A percentile compares a stretch with the other conserved stretches of the same genome.
These are phyloP conservation scores for Eimeria acervulina DNA, from an alignment of 169 alveolate genomes.

Conservation along the genomic window DNA sequence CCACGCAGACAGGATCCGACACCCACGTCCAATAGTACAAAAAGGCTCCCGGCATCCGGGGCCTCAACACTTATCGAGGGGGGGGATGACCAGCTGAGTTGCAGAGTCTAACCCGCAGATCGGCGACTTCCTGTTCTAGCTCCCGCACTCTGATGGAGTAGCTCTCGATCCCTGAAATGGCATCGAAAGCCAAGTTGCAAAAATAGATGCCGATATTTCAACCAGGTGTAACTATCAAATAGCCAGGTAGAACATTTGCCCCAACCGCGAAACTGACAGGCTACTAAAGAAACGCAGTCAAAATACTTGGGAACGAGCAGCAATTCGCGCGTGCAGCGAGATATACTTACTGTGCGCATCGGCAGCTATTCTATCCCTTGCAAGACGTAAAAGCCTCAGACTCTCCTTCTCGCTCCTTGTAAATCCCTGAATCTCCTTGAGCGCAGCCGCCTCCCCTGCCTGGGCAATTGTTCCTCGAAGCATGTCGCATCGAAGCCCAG, in stretches of 20 bases:
- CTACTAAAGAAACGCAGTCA: not conserved
- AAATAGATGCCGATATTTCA: not conserved
- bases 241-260: not conserved
- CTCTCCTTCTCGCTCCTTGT: constrained; percentile 87
- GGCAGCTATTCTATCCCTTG: constrained; percentile 88
- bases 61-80: not conserved
- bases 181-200: not conserved
- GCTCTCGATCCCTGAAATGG: constrained; percentile 75
- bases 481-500: constrained; percentile 82
- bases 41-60: not conserved
- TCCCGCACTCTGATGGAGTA: constrained; percentile 72
- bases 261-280: not conserved
- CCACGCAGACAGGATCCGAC: not conserved
- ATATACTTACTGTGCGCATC: constrained; percentile 85
- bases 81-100: not conserved
- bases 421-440: constrained; percentile 79
- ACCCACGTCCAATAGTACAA: not conserved
- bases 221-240: not conserved
- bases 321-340: not conserved
- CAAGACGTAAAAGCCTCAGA: constrained; percentile 85
- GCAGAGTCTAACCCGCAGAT: constrained; percentile 82
- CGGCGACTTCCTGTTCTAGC: constrained; percentile 80
- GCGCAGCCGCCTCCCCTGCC: constrained; percentile 82
- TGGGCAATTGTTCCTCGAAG: constrained; percentile 81
- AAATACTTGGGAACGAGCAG: not conserved